phyloP scores from a whole-genome alignment of 805 yeast genomes.

The Monosporozyma siamensis region DNA sequence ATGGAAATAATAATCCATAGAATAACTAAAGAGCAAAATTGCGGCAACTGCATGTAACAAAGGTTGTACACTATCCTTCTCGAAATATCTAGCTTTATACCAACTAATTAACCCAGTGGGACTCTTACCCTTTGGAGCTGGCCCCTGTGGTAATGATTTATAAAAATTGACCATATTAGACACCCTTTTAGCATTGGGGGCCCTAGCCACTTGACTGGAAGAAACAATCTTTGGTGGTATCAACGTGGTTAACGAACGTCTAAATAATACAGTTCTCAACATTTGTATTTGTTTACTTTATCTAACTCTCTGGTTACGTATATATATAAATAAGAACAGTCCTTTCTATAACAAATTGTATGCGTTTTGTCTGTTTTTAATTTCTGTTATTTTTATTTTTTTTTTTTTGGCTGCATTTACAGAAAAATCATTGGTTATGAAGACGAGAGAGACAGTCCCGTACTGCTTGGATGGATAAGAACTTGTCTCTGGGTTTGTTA shows the following conservation, averaged over 20 bases:
- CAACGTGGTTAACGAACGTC: constrained; percentile 89
- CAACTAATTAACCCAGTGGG: constrained; percentile 52
- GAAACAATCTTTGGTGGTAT: constrained; percentile 99
- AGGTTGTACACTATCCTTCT: constrained; percentile 78
- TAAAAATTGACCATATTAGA: constrained; percentile 90
- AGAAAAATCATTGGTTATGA: constrained; percentile 3
- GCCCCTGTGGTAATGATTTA: constrained; percentile 92
- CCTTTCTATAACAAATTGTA: not conserved
- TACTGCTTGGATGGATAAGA: constrained; percentile 1
- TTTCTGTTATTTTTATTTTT: not conserved
- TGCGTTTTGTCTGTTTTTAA: not conserved
- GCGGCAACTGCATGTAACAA: constrained; percentile 64
- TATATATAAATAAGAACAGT: too few relatives aligned
- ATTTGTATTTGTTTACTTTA: not conserved
- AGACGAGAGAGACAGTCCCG: not conserved
- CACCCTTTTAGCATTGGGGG: constrained; percentile 96
- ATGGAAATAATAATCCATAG: constrained; percentile 90
- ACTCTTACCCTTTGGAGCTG: constrained; percentile 54
- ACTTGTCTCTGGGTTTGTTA: constrained; percentile 6
- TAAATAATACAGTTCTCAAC: constrained; percentile 47
- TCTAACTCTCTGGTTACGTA: too few relatives aligned
- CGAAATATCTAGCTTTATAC: constrained; percentile 80
- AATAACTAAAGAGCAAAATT: constrained; percentile 71
- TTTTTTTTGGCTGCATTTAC: not conserved
- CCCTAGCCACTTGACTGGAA: constrained; percentile 87